Base-by-base conservation (phyloP, 306 rosid genomes). In the Pueraria montana region DNA sequence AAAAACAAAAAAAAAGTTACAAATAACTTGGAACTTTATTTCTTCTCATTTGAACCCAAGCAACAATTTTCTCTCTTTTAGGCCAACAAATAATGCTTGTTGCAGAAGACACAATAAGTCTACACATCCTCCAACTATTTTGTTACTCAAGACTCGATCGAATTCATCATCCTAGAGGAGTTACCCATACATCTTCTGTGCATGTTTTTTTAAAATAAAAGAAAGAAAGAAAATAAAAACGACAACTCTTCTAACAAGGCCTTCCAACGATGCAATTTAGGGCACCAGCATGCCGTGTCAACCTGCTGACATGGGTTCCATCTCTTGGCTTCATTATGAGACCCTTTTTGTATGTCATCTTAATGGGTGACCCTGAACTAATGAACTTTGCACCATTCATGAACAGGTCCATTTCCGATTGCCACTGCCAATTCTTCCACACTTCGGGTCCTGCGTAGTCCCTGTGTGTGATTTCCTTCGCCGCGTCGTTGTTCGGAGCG, bases 401-500 rank as follows among this genome's bases (percentile, higher is more conserved):
- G 40, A 82, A 65, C 4, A 74, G 2, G 6, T 82, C 85, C 76
- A 50, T 50, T 0, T 82, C 85, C 2, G 85, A 82, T 49, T 14
- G 10, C 85, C 85, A 82, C 2, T 74, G 48, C 85, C 85, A 82
- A 11, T 64, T 64, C 24, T n/a, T 74, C 85, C 85, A 82, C 11
- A 38, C 80, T 0, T 8, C 38, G 0, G 69, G 74, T 8, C 0
- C 0, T 6, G 76, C 85, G 8, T 82, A 63, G 42, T 21, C 48
- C 32, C 85, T 74, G 34, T 82, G 85, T 2, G 98, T 94, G 55
- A 91, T 86, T 72, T 86, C 80, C 78, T 85, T 90, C 0, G 93
- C 88, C 1, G 88, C 88, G 0, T 1, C 20, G 53, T 92, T 83
- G 1, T 83, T 80, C 3, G 97, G 94, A n/a, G 96, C 97, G 0